These are phyloP conservation scores for Sphaerulina vaccinii DNA, from an alignment of 2,329 filamentous ascomycete species.

Conservation along the genomic window DNA sequence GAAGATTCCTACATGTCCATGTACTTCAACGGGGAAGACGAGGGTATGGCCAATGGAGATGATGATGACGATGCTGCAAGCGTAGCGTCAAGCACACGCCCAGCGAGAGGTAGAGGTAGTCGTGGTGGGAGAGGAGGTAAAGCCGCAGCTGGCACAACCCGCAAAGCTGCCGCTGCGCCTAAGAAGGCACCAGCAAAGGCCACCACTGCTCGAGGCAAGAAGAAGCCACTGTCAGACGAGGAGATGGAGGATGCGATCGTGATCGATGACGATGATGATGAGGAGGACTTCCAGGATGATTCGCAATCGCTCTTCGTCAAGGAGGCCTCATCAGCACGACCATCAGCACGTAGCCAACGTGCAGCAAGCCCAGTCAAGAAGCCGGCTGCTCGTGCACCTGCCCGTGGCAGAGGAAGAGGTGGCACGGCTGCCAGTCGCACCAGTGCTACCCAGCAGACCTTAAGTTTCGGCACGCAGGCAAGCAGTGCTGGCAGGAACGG, in stretches of 20 bases:
- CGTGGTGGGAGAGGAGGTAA: constrained; percentile 43
- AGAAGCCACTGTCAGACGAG: constrained; percentile 43
- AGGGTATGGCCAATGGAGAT: constrained; percentile 43
- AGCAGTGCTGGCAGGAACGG: constrained; percentile 18
- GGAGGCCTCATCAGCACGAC: constrained; percentile 8
- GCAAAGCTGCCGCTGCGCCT: constrained; percentile 39
- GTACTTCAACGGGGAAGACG: constrained; percentile 46
- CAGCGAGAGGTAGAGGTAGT: constrained; percentile 47
- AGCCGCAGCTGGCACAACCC: constrained; percentile 44
- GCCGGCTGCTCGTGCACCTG: constrained; percentile 22
- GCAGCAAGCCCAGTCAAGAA: constrained; percentile 27
- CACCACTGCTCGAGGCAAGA: constrained; percentile 40
- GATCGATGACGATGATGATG: constrained; percentile 45
- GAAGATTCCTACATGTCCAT: constrained; percentile 67
- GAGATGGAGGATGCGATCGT: constrained; percentile 41
- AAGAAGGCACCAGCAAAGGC: constrained; percentile 41
- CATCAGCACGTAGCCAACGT: constrained; percentile 20
- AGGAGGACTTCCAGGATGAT: constrained; percentile 47
- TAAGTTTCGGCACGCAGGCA: constrained; percentile 26
- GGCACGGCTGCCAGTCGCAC: constrained; percentile 8
- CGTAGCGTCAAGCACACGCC: constrained; percentile 19
- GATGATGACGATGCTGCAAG: constrained; percentile 41
- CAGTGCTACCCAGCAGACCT: constrained; percentile 23
- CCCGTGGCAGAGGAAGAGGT: constrained; percentile 21
- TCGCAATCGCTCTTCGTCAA: constrained; percentile 41